These are phyloP conservation scores for Chaetoceros tenuissimus DNA, from an alignment of 108 stramenopile genomes.

Conservation along the genomic window DNA sequence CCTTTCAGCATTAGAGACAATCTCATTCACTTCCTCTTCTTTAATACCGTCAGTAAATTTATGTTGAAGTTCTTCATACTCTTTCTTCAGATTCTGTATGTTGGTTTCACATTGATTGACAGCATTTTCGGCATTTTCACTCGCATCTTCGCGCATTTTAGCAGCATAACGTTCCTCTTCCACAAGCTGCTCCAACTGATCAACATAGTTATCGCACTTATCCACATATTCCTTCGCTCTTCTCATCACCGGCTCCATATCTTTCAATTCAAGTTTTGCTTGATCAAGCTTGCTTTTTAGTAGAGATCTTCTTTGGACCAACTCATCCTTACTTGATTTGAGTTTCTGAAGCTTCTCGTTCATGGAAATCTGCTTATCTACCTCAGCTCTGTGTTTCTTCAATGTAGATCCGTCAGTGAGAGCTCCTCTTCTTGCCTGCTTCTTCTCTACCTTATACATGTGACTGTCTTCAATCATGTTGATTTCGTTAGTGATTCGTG, in stretches of 20 bases:
- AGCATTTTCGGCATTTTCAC: not conserved
- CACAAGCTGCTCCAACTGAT: not conserved
- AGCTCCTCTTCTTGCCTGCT: slow-evolving; percentile 5
- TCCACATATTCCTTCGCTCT: not conserved
- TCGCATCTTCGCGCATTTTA: not conserved
- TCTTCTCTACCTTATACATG: not conserved
- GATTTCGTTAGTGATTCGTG: slow-evolving; percentile 7
- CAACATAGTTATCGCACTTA: not conserved
- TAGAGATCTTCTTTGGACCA: not conserved
- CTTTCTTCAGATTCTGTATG: not conserved
- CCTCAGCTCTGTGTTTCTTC: not conserved
- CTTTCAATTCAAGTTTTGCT: not conserved
- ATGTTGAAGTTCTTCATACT: not conserved
- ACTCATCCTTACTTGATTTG: no score
- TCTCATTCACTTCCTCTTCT: not conserved
- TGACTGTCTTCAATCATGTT: slow-evolving; percentile 3
- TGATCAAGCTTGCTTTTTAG: not conserved
- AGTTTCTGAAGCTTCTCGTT: no score
- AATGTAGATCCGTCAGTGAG: not conserved
- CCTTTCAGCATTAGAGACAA: not conserved
- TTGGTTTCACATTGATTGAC: not conserved
- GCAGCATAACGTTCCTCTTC: not conserved
- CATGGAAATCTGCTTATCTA: no score
- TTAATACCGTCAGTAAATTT: not conserved
- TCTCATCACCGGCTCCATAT: not conserved